These are phyloP conservation scores for Exobasidium rhododendri DNA, from an alignment of 1,284 basidiomycete genomes.

Conservation along the genomic window DNA sequence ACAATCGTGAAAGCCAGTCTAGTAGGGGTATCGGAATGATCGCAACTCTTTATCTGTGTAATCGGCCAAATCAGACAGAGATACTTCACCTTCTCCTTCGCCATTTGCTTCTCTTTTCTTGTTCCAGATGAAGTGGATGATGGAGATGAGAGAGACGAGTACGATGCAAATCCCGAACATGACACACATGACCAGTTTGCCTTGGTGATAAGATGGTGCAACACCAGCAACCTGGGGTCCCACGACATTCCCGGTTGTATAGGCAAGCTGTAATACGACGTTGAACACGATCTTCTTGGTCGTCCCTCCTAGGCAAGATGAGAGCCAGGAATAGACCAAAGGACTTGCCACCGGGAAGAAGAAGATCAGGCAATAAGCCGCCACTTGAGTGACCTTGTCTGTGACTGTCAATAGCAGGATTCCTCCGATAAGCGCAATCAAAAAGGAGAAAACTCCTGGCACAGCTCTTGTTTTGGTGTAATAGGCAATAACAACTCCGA, in stretches of 20 bases:
- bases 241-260: conserved; percentile 43
- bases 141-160: conserved; percentile 25
- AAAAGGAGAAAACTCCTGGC: conserved; percentile 38
- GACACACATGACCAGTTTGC: conserved; percentile 45
- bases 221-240: conserved; percentile 45
- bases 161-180: conserved; percentile 40
- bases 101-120: conserved; percentile 21
- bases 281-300: conserved; percentile 50
- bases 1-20: no score
- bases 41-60: conserved; percentile 49
- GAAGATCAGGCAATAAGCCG: conserved; percentile 23
- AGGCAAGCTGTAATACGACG: conserved; percentile 39
- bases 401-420: conserved; percentile 34
- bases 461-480: conserved; percentile 30
- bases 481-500: conserved; percentile 34
- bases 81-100: not conserved
- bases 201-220: conserved; percentile 38
- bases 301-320: conserved; percentile 33
- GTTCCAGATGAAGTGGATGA: conserved; percentile 44
- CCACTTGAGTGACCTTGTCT: conserved; percentile 21
- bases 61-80: conserved; percentile 43
- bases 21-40: conserved; percentile 51
- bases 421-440: conserved; percentile 38
- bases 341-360: conserved; percentile 24
- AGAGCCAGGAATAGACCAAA: conserved; percentile 33